phyloP scores from a whole-genome alignment of 2,329 filamentous ascomycete species.

The Blastomyces parvus region DNA sequence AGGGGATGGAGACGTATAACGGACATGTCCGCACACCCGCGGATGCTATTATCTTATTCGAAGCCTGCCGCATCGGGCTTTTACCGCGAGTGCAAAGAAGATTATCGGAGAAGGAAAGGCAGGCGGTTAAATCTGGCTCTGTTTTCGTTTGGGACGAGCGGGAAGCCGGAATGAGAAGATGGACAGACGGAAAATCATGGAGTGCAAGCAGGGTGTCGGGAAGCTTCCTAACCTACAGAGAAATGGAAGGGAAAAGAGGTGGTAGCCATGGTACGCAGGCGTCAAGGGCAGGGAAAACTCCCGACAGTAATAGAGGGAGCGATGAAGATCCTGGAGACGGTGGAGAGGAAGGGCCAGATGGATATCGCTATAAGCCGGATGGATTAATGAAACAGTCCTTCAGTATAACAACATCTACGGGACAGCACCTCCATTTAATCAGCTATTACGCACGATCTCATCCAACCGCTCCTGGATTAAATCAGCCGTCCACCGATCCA shows the following conservation, averaged over 20 bases:
- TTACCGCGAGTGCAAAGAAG: constrained; percentile 86
- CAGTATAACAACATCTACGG: constrained; percentile 85
- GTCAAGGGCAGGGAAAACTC: constrained; percentile 60
- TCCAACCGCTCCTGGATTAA: constrained; percentile 60
- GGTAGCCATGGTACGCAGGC: constrained; percentile 56
- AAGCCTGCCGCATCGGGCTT: constrained; percentile 82
- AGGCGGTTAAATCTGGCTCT: constrained; percentile 90
- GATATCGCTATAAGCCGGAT: constrained; percentile 90
- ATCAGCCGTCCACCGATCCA: constrained; percentile 73
- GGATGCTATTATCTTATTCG: constrained; percentile 97
- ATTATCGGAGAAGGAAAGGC: constrained; percentile 91
- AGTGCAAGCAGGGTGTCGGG: constrained; percentile 94
- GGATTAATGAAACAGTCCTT: constrained; percentile 99
- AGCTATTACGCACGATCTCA: constrained; percentile 87
- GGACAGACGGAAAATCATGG: constrained; percentile 99
- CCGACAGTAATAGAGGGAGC: constrained; percentile 69
- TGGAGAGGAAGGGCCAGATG: constrained; percentile 66
- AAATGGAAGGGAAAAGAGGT: constrained; percentile 97
- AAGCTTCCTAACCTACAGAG: constrained; percentile 92
- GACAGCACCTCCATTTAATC: constrained; percentile 92
- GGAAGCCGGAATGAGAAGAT: constrained; percentile 94
- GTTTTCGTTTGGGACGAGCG: constrained; percentile 99
- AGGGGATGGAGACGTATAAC: constrained; percentile 85
- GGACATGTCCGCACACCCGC: constrained; percentile 90
- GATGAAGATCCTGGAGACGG: constrained; percentile 69